These are phyloP conservation scores for Clavispora asparagi DNA, from an alignment of 805 yeast species.

Conservation along the genomic window DNA sequence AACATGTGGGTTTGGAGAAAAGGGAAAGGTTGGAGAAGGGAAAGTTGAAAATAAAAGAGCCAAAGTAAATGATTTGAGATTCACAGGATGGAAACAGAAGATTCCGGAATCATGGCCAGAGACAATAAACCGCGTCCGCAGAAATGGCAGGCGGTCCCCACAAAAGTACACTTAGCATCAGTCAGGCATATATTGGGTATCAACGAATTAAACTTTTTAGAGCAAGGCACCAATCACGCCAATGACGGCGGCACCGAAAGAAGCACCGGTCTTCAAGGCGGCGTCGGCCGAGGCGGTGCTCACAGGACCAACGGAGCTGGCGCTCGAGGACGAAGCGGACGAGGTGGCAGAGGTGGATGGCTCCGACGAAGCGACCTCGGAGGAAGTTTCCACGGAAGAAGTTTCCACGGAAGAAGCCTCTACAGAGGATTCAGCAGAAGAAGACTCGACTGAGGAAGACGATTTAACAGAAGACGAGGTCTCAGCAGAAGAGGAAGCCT, in stretches of 20 bases:
- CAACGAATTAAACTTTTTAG: constrained; percentile 6
- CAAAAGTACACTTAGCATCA: neutral
- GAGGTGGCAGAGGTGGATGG: constrained; percentile 3
- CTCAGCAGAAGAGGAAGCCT: constrained; percentile 18
- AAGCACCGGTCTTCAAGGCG: constrained; percentile 20
- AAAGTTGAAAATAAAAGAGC: too few relatives aligned
- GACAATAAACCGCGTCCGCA: too few relatives aligned
- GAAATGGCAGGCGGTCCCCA: too few relatives aligned
- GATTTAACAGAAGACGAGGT: constrained; percentile 17
- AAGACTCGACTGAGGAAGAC: constrained; percentile 13
- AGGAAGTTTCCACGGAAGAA: constrained; percentile 4
- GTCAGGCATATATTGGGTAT: neutral
- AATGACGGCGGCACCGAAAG: constrained; percentile 33
- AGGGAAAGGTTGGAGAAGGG: too few relatives aligned
- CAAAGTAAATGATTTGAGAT: too few relatives aligned
- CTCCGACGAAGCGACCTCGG: constrained; percentile 3
- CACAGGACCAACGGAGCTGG: constrained; percentile 13
- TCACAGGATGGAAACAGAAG: too few relatives aligned
- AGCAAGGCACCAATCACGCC: constrained; percentile 36
- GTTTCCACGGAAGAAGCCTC: constrained; percentile 6
- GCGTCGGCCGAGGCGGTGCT: constrained; percentile 16
- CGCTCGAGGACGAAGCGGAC: constrained; percentile 8
- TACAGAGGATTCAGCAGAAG: constrained; percentile 1
- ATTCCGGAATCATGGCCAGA: too few relatives aligned
- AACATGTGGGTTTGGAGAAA: too few relatives aligned